Evolutionary conservation across 306 rosid genomes (phyloP), one percentile per base, ranked within the genome.

Genomic region (Acacia melanoxylon): DNA sequence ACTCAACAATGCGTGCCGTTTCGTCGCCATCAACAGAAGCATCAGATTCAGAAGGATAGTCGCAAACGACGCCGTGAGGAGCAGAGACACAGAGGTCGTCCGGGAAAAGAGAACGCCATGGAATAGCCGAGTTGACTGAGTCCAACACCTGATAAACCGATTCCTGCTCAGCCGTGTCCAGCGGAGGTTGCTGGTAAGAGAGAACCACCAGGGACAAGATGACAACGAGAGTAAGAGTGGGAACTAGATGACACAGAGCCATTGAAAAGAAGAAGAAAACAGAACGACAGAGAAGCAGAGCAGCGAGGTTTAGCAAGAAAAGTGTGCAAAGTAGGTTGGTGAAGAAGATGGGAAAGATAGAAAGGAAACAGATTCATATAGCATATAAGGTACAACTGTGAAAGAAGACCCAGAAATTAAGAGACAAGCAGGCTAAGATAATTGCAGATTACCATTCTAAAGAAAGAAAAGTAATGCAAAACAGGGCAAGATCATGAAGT

Each of bases 31-130:
- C 35, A 61, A 31, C 66, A 10, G 66, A 59, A 59, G 5, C 66
- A 10, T 61, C 33, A 61, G 17, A 61, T 61, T 61, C 67, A 61
- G 17, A 61, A 24, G 67, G 35, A 25, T 61, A 61, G 35, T 61
- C 67, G 8, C 67, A 61, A 25, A 61, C 35, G 74, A 91, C 74
- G 51, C 93, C 97, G 84, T 91, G 92, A 0, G 97, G 94, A 24
- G 90, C 85, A 24, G 91, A 82, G 83, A 80, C 44, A 62, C 97
- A 91, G 81, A 92, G 72, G 71, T 91, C 91, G 16, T 90, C 91
- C 2, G 93, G 89, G 90, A 91, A 92, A 71, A 87, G 78, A 0
- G 86, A 61, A 41, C 85, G 93, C 97, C 97, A 92, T 0, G 93
- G 91, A 46, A 92, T 29, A 85, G 61, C 13, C 13, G 94, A 84